These are phyloP conservation scores for Neurospora cerealis DNA, from an alignment of 495 filamentous ascomycete genomes.

Conservation along the genomic window DNA sequence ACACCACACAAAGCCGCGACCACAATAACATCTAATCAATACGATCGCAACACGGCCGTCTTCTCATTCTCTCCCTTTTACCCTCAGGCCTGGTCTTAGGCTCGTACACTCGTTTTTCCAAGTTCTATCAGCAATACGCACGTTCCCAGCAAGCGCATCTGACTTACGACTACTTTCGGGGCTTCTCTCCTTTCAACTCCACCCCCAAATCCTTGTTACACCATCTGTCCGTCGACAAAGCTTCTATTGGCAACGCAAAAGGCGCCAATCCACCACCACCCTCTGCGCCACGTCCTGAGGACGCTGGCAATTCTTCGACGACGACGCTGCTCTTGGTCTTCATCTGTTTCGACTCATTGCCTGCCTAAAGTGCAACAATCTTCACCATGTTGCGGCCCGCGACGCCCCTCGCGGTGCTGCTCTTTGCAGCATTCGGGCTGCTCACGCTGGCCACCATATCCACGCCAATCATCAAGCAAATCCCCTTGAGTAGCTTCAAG, in stretches of 20 bases:
- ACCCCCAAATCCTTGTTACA: background rate
- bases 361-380: background rate
- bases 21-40: background rate
- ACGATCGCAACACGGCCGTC: background rate
- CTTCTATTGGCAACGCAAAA: background rate
- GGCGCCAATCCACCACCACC: background rate
- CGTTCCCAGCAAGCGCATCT: background rate
- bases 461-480: constrained; percentile 79
- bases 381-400: constrained; percentile 69
- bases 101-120: background rate
- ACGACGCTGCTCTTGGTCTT: background rate
- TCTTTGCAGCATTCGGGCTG: constrained; percentile 76
- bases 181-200: background rate
- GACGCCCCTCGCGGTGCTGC: constrained; percentile 79
- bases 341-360: background rate
- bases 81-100: background rate
- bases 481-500: constrained; percentile 69
- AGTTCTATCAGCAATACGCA: background rate
- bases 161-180: background rate
- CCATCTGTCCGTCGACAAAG: background rate
- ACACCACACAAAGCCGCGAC: background rate
- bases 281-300: constrained; percentile 21
- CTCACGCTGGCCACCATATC: constrained; percentile 82
- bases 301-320: constrained; percentile 14
- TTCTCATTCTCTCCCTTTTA: background rate